A percentile compares a stretch with the other conserved stretches of the same genome.
Conservation (phyloP, 306 rosid species). For the Quercus rubra region DNA sequence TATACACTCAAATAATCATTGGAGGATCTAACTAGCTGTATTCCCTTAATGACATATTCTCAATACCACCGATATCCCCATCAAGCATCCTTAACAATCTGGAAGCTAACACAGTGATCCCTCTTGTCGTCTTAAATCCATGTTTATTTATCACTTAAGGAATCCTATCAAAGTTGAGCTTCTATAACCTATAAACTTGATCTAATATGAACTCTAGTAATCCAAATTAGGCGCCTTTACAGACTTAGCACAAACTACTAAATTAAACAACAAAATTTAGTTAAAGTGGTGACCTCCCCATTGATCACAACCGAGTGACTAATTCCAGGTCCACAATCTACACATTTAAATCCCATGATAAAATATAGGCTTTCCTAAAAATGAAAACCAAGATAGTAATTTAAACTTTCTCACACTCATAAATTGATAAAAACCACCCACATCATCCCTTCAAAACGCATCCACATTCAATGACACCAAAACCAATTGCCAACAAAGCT, state of each 20-base stretch:
- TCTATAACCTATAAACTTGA: not conserved
- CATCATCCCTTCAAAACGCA: not conserved
- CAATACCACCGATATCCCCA: not conserved
- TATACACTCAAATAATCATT: no score
- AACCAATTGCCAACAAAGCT: not conserved
- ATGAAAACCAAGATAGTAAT: slow-evolving; percentile 1
- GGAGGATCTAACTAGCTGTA: not conserved
- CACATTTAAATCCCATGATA: not conserved
- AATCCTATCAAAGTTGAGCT: not conserved
- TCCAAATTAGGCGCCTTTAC: not conserved
- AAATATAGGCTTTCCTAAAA: not conserved
- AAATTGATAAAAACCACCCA: not conserved
- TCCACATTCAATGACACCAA: not conserved
- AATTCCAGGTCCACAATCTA: not conserved
- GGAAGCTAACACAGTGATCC: not conserved
- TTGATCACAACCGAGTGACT: not conserved
- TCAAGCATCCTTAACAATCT: not conserved
- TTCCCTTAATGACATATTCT: not conserved
- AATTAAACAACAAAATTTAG: not conserved
- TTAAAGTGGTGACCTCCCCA: not conserved
- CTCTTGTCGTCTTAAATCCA: not conserved
- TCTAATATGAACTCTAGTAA: not conserved
- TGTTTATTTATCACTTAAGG: not conserved
- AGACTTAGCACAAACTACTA: not conserved
- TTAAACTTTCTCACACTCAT: not conserved